phyloP scores from a whole-genome alignment of 2,329 filamentous ascomycete species.

The Aspergillus sp. region DNA sequence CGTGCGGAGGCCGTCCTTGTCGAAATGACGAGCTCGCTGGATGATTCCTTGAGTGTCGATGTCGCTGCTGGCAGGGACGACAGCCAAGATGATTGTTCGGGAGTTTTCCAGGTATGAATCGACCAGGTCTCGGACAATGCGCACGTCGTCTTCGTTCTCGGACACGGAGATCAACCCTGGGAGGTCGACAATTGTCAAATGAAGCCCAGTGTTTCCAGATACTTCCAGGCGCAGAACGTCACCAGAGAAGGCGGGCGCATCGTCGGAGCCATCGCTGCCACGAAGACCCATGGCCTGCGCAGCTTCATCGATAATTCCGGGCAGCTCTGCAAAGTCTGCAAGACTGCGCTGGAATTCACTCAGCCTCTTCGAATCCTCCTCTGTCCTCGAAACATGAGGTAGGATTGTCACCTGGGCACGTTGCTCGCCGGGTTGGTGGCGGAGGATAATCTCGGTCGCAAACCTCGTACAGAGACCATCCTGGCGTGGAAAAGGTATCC shows the following conservation, averaged over 20 bases:
- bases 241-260: constrained; percentile 34
- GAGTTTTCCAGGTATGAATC: constrained; percentile 36
- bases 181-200: constrained; percentile 58
- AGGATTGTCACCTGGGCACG: constrained; percentile 6
- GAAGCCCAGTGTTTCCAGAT: constrained; percentile 50
- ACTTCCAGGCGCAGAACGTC: constrained; percentile 56
- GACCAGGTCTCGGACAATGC: constrained; percentile 48
- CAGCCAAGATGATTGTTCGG: constrained; percentile 43
- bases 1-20: constrained; percentile 27
- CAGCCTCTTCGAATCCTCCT: constrained; percentile 7
- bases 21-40: constrained; percentile 28
- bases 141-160: constrained; percentile 52
- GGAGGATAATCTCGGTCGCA: constrained; percentile 55
- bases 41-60: constrained; percentile 39
- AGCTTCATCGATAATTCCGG: constrained; percentile 8
- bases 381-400: constrained; percentile 5
- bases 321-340: constrained; percentile 7
- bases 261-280: constrained; percentile 1
- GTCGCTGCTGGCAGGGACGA: constrained; percentile 41
- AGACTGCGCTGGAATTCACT: constrained; percentile 5
- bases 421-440: constrained; percentile 2
- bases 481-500: constrained; percentile 56
- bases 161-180: constrained; percentile 53
- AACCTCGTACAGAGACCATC: constrained; percentile 59
- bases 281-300: constrained; percentile 7